These are phyloP conservation scores for Coemansia sp. DNA, from an alignment of 192 early-diverging fungal genomes.

Conservation along the genomic window DNA sequence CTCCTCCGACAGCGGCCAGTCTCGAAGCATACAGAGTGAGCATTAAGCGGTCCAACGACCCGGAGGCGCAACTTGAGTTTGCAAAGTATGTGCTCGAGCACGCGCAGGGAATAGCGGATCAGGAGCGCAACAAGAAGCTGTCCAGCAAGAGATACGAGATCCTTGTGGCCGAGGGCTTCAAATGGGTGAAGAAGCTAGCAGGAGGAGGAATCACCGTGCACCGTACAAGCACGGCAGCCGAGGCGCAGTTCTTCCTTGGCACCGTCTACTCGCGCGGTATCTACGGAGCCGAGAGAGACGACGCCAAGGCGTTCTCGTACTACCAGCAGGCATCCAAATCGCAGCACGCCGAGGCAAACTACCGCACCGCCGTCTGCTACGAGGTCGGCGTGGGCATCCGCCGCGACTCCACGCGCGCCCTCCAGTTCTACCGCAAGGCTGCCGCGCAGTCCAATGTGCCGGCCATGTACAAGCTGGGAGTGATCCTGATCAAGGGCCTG, in stretches of 20 bases:
- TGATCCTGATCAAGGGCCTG: constrained; percentile 85
- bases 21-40: constrained; percentile 49
- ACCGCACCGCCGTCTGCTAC: constrained; percentile 94
- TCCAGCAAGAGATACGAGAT: constrained; percentile 70
- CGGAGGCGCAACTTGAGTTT: constrained; percentile 76
- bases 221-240: constrained; percentile 75
- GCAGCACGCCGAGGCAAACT: constrained; percentile 87
- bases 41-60: constrained; percentile 65
- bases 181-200: constrained; percentile 83
- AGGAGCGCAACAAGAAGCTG: constrained; percentile 69
- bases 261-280: constrained; percentile 85
- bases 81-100: constrained; percentile 84
- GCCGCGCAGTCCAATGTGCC: constrained; percentile 87
- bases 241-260: constrained; percentile 92
- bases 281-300: constrained; percentile 74
- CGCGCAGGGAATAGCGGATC: constrained; percentile 63
- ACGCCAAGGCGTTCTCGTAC: constrained; percentile 85
- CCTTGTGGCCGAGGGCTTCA: constrained; percentile 77
- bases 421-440: constrained; percentile 92
- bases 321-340: constrained; percentile 94
- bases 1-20: constrained; percentile 39
- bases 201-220: constrained; percentile 62
- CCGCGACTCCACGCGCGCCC: constrained; percentile 72
- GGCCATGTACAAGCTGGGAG: constrained; percentile 97
- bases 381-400: constrained; percentile 94